phyloP scores from a whole-genome alignment of 306 rosid species.

The Acacia melanoxylon region DNA sequence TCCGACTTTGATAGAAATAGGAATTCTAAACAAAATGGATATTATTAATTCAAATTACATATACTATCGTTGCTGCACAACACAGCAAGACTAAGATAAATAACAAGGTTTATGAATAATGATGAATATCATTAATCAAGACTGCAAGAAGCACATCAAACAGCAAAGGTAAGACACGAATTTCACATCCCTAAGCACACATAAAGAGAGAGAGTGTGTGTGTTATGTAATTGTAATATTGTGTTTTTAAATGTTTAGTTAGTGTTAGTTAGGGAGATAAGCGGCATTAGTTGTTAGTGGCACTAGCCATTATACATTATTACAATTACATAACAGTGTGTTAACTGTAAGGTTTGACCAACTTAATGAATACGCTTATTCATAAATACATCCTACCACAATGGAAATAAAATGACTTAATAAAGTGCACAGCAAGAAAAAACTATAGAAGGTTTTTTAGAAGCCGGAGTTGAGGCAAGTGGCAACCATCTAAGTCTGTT shows the following conservation, averaged over 20 bases:
- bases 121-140: background rate
- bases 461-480: background rate
- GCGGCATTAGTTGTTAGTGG: too few species aligned
- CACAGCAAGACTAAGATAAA: slow-evolving; percentile 6
- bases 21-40: slow-evolving; percentile 51
- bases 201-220: too few species aligned
- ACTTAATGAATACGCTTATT: background rate
- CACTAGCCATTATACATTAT: too few species aligned
- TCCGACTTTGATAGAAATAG: slow-evolving; percentile 65
- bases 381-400: background rate
- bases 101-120: background rate
- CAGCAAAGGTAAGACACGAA: background rate
- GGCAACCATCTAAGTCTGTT: background rate
- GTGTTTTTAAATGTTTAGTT: too few species aligned
- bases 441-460: background rate
- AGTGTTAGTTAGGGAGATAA: too few species aligned
- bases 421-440: background rate
- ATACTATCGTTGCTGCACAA: background rate
- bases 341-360: background rate
- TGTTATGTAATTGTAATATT: too few species aligned
- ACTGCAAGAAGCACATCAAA: background rate
- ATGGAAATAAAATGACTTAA: background rate
- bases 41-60: slow-evolving; percentile 5
- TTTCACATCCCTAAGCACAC: too few species aligned
- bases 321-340: background rate